Evolutionary conservation across 2,329 filamentous ascomycete species (phyloP).

Genomic region (Fusarium anthophilum): DNA sequence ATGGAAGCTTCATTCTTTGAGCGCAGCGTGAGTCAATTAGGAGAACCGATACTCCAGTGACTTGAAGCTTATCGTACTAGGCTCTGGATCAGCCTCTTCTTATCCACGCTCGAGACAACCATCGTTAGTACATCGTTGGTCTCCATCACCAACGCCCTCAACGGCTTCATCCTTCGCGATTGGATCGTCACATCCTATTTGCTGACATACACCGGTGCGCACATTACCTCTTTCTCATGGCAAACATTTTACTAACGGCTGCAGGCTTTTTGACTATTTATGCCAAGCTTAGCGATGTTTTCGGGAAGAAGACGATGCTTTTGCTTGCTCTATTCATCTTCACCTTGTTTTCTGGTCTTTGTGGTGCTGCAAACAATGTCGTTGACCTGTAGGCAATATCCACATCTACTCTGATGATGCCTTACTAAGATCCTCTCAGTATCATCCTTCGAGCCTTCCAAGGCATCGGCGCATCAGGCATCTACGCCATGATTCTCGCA

Average conservation of each 20-base stretch:
- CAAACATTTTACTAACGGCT: accelerated
- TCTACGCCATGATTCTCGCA: slow-evolving; percentile 2
- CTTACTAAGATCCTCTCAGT: background rate
- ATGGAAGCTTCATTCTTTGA: background rate
- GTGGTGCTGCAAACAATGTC: background rate
- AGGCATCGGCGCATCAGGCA: background rate
- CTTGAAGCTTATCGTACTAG: background rate
- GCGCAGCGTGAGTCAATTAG: background rate
- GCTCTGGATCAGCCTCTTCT: background rate
- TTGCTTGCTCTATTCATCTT: background rate
- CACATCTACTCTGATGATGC: accelerated
- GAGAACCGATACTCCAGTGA: accelerated
- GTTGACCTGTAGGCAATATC: background rate
- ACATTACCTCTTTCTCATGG: accelerated
- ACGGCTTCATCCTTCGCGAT: slow-evolving; percentile 9
- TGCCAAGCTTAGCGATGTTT: slow-evolving; percentile 2
- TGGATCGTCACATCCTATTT: slow-evolving; percentile 14
- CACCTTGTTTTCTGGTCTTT: slow-evolving; percentile 3
- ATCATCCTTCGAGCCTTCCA: slow-evolving; percentile 7
- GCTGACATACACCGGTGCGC: background rate
- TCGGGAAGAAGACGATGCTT: slow-evolving; percentile 9
- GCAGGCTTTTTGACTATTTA: background rate
- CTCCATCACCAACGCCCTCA: background rate
- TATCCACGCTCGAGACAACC: slow-evolving; percentile 3
- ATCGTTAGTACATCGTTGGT: slow-evolving; percentile 10